Evolutionary conservation across 805 yeast genomes (phyloP).

Genomic region (Ogataea paradorogensis): DNA sequence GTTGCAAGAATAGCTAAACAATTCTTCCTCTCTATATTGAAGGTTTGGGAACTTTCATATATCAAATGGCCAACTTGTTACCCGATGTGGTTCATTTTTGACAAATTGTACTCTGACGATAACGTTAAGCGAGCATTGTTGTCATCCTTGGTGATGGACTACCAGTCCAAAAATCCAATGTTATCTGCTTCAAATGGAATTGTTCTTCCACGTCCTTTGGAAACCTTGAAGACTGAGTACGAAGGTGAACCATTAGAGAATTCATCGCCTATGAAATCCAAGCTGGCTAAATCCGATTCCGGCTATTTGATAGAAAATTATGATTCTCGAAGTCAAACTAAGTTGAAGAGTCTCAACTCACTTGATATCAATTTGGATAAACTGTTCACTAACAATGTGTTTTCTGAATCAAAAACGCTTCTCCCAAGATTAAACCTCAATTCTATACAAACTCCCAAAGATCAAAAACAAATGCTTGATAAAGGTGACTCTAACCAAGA

Average conservation of each 20-base stretch:
- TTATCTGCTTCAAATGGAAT: constrained; percentile 14
- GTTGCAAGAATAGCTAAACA: constrained; percentile 25
- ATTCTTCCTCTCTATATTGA: constrained; percentile 21
- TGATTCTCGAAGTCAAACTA: constrained; percentile 2
- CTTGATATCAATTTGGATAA: constrained; percentile 22
- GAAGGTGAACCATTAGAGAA: constrained; percentile 9
- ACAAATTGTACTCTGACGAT: constrained; percentile 37
- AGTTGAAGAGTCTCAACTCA: constrained; percentile 13
- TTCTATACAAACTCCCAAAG: not conserved
- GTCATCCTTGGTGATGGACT: constrained; percentile 9
- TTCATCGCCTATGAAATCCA: constrained; percentile 10
- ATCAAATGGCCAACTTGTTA: constrained; percentile 54
- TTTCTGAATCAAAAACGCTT: constrained; percentile 19
- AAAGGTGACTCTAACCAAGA: not conserved
- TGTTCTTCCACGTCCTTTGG: constrained; percentile 10
- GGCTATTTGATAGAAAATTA: constrained; percentile 1
- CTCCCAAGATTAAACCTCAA: constrained; percentile 20
- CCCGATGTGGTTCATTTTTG: constrained; percentile 52
- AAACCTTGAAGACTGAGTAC: not conserved
- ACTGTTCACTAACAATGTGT: constrained; percentile 27
- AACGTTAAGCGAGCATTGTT: constrained; percentile 18
- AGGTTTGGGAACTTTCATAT: constrained; percentile 39
- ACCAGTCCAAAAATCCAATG: constrained; percentile 8
- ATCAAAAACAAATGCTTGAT: not conserved
- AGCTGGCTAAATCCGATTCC: constrained; percentile 5